Evolutionary conservation across 139 green algal species (phyloP).

Genomic region (Tetradesmus obliquus): DNA sequence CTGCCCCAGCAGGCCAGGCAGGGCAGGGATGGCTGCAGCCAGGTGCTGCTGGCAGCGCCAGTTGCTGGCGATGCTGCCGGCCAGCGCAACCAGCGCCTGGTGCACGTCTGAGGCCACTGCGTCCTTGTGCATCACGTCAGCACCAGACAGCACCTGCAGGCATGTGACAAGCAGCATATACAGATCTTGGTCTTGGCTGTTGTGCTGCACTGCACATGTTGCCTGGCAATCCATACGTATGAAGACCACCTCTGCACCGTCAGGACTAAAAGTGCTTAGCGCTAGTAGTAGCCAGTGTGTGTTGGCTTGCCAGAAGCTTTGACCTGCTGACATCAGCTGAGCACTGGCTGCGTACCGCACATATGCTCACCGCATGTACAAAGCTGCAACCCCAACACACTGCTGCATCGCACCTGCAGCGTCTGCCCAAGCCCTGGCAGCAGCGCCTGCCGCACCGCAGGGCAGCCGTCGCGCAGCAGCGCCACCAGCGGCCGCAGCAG

Average conservation of each 20-base stretch:
- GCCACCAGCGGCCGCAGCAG: conserved; percentile 60
- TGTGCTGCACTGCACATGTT: neutral
- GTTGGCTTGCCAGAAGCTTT: neutral
- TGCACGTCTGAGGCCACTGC: conserved; percentile 57
- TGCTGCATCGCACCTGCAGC: conserved; percentile 31
- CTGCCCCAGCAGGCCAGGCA: conserved; percentile 36
- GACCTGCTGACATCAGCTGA: no score
- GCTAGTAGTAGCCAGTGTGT: neutral
- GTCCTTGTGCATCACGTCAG: conserved; percentile 48
- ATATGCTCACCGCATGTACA: neutral
- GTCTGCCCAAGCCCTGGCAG: conserved; percentile 47
- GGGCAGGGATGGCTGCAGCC: conserved; percentile 54
- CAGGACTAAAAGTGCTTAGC: neutral
- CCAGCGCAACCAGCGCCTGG: conserved; percentile 51
- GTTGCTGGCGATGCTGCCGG: conserved; percentile 19
- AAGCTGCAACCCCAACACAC: neutral
- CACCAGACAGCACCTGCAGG: neutral
- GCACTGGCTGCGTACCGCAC: no score
- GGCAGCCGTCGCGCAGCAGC: conserved; percentile 64
- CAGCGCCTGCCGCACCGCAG: conserved; percentile 55
- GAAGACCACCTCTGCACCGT: neutral
- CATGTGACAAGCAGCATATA: neutral
- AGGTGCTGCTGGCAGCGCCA: conserved; percentile 51
- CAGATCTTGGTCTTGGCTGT: neutral
- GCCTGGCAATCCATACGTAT: neutral